A percentile compares a stretch with the other conserved stretches of the same genome.
These are phyloP conservation scores for Funneliformis mosseae DNA, from an alignment of 192 early-diverging fungal species.

Conservation along the genomic window DNA sequence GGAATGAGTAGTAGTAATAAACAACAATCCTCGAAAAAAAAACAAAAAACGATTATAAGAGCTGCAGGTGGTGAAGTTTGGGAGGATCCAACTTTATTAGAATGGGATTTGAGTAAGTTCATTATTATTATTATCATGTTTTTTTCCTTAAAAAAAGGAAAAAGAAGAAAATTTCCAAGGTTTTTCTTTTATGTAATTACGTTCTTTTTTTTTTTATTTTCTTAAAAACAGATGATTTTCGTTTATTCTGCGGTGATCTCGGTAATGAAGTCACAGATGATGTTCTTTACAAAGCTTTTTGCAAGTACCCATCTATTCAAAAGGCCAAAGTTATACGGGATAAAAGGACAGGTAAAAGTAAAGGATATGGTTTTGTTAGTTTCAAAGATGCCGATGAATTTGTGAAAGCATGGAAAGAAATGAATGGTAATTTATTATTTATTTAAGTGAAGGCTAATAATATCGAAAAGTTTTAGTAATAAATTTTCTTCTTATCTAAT, in stretches of 20 bases:
- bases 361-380: conserved; percentile 93
- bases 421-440: conserved; percentile 71
- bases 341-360: conserved; percentile 81
- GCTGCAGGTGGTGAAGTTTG: conserved; percentile 91
- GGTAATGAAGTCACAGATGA: conserved; percentile 94
- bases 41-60: conserved; percentile 59
- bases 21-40: conserved; percentile 12
- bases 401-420: conserved; percentile 90
- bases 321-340: conserved; percentile 84
- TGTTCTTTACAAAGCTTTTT: conserved; percentile 74
- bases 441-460: neutral
- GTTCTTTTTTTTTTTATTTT: neutral
- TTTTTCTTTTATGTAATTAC: neutral
- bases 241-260: conserved; percentile 92
- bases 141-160: neutral
- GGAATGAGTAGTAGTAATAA: neutral
- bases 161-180: neutral
- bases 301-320: conserved; percentile 84
- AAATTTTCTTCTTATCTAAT: conserved; percentile 25
- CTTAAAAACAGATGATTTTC: conserved; percentile 80
- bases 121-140: neutral
- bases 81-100: conserved; percentile 85
- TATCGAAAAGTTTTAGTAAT: neutral
- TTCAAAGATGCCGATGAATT: conserved; percentile 92
- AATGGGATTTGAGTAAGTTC: conserved; percentile 78